phyloP scores from a whole-genome alignment of 78 protist species.

The Monocercomonoides exilis region DNA sequence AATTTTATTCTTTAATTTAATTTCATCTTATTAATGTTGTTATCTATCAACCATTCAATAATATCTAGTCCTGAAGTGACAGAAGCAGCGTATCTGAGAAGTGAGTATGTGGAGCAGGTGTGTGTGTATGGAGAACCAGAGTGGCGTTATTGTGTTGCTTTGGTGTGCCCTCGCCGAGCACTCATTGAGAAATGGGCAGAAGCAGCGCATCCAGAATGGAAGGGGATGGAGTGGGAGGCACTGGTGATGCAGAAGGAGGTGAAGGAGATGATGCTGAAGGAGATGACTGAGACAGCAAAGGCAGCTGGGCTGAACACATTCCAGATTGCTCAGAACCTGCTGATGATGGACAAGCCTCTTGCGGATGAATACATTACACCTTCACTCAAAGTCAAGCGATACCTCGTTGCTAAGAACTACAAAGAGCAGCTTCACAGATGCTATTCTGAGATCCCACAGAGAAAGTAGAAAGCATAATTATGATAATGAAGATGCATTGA shows the following conservation, averaged over 20 bases:
- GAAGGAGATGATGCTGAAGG: not conserved
- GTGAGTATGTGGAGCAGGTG: not conserved
- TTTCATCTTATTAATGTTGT: not conserved
- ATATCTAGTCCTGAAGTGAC: not conserved
- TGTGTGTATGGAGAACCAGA: not conserved
- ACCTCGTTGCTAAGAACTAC: not conserved
- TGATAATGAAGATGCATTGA: too few species aligned
- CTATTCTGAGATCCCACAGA: too few species aligned
- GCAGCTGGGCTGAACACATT: not conserved
- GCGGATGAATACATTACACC: conserved; percentile 1
- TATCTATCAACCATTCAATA: not conserved
- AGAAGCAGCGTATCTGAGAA: not conserved
- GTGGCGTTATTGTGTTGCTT: not conserved
- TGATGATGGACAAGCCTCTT: not conserved
- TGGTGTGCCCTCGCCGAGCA: not conserved
- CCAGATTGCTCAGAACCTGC: not conserved
- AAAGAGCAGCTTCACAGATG: not conserved
- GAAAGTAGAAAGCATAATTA: too few species aligned
- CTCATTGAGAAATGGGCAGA: not conserved
- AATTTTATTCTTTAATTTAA: not conserved
- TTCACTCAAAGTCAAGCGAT: conserved; percentile 3
- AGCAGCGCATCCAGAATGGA: not conserved
- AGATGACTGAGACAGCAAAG: not conserved
- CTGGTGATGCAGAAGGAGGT: not conserved
- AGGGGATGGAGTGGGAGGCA: not conserved